A percentile compares a stretch with the other conserved stretches of the same genome.
These are phyloP conservation scores for Eucommia ulmoides DNA, from an alignment of 257 asterid genomes.

Conservation along the genomic window DNA sequence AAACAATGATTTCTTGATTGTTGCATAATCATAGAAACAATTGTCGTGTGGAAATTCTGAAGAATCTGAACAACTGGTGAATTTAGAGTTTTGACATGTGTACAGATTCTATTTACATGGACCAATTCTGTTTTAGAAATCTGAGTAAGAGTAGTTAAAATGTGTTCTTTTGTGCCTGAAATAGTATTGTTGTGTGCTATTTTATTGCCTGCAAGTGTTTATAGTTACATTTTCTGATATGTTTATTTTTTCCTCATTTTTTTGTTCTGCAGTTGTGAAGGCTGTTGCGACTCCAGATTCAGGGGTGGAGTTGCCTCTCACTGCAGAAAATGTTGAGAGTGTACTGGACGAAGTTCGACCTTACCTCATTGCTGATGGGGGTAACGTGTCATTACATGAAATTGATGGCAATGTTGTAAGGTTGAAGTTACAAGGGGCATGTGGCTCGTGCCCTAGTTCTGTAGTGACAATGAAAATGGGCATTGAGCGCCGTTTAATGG, in stretches of 20 bases:
- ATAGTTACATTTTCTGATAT: conserved; percentile 1
- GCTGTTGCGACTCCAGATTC: conserved; percentile 74
- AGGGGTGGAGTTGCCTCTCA: conserved; percentile 62
- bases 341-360: conserved; percentile 94
- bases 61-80: too few species aligned
- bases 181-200: too few species aligned
- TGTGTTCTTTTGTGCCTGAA: too few species aligned
- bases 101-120: too few species aligned
- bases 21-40: too few species aligned
- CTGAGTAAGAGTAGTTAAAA: too few species aligned
- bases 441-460: conserved; percentile 98
- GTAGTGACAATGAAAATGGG: conserved; percentile 86
- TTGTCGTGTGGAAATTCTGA: too few species aligned
- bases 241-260: conserved; percentile 4
- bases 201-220: too few species aligned
- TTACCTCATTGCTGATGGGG: conserved; percentile 91
- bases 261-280: conserved; percentile 35
- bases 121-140: too few species aligned
- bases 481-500: conserved; percentile 87
- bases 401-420: conserved; percentile 88
- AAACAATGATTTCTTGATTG: too few species aligned
- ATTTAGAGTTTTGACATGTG: too few species aligned
- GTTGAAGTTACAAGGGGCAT: conserved; percentile 90
- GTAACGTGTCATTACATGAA: conserved; percentile 88
- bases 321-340: conserved; percentile 78